Percentiles rank a stretch among this genome's conserved stretches.
Evolutionary conservation across 768 basidiomycete genomes (phyloP).

Genomic region (Rhodotorula kratochvilovae): DNA sequence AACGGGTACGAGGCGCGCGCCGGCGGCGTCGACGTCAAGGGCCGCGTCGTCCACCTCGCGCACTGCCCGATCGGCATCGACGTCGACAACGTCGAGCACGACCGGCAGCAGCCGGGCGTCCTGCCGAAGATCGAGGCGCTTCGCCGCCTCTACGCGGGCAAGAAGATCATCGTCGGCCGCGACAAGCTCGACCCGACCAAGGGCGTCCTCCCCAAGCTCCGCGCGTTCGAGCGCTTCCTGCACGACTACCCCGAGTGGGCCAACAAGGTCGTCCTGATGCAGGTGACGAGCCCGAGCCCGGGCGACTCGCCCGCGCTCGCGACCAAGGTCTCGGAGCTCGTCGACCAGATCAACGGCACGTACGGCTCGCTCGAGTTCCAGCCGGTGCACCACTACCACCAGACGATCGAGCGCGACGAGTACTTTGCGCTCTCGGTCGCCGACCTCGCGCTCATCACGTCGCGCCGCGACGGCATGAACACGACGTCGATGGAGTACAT

Average conservation of each 20-base stretch:
- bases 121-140: conserved; percentile 85
- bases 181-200: conserved; percentile 99
- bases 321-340: conserved; percentile 84
- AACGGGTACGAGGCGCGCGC: conserved; percentile 82
- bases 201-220: conserved; percentile 94
- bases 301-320: conserved; percentile 91
- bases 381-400: conserved; percentile 97
- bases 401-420: conserved; percentile 76
- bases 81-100: conserved; percentile 76
- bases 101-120: conserved; percentile 64
- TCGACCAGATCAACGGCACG: conserved; percentile 86
- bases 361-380: conserved; percentile 92
- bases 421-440: conserved; percentile 93
- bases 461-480: conserved; percentile 97
- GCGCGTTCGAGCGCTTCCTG: conserved; percentile 90
- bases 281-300: conserved; percentile 89
- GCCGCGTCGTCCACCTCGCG: conserved; percentile 68
- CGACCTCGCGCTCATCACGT: conserved; percentile 90
- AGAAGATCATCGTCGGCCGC: conserved; percentile 96
- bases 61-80: conserved; percentile 97
- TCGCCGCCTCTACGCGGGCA: conserved; percentile 77
- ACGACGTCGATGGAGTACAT: conserved; percentile 89
- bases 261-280: conserved; percentile 54
- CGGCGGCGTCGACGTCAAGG: conserved; percentile 69
- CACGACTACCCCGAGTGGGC: conserved; percentile 90